A percentile compares a stretch with the other conserved stretches of the same genome.
These are phyloP conservation scores for Cryphonectria japonica DNA, from an alignment of 2,329 filamentous ascomycete genomes.

Conservation along the genomic window DNA sequence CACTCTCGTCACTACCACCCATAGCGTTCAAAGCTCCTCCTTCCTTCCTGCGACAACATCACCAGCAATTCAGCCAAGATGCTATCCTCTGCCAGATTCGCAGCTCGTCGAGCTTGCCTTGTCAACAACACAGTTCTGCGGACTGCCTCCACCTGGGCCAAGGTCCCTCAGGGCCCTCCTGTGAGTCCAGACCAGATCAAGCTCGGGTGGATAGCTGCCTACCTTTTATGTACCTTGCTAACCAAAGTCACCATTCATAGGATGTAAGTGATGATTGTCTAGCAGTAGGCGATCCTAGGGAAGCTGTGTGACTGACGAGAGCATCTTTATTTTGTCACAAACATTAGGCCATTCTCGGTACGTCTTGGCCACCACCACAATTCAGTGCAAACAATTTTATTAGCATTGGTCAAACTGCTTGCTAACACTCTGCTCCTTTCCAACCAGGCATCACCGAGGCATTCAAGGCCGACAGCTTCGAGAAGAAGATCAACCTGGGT, in stretches of 20 bases:
- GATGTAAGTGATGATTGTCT: conserved; percentile 27
- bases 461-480: conserved; percentile 94
- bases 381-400: conserved; percentile 1
- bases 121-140: conserved; percentile 50
- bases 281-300: neutral
- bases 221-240: conserved; percentile 44
- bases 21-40: neutral
- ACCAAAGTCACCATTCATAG: conserved; percentile 28
- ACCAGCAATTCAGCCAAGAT: conserved; percentile 44
- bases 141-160: conserved; percentile 82
- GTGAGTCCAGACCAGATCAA: conserved; percentile 35
- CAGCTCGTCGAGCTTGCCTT: conserved; percentile 52
- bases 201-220: neutral
- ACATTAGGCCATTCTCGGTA: conserved; percentile 75
- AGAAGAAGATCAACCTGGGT: conserved; percentile 98
- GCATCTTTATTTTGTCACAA: conserved; percentile 32
- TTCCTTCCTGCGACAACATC: conserved; percentile 18
- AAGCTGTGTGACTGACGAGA: conserved; percentile 30
- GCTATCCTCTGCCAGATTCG: conserved; percentile 58
- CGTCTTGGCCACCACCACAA: conserved; percentile 36
- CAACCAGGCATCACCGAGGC: conserved; percentile 86
- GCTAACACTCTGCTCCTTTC: conserved; percentile 21
- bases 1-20: neutral
- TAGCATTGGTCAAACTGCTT: neutral
- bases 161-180: conserved; percentile 84